phyloP scores from a whole-genome alignment of 2,329 filamentous ascomycete genomes.

The Fusarium sambucinum region DNA sequence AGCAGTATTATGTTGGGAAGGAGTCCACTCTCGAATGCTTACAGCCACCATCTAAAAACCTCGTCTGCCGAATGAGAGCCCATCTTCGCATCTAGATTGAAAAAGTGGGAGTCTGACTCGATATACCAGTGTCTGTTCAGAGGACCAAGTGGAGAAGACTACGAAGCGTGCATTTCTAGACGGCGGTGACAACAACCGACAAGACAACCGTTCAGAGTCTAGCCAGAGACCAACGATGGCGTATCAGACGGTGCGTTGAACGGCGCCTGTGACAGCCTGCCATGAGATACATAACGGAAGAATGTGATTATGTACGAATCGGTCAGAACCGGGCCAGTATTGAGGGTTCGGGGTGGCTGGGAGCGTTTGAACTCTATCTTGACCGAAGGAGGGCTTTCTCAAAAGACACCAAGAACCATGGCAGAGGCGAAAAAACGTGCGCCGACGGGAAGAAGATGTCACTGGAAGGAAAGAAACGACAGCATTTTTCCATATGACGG shows the following conservation, averaged over 20 bases:
- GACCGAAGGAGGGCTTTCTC: constrained; percentile 18
- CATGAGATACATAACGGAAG: constrained; percentile 32
- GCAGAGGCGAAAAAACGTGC: constrained; percentile 16
- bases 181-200: neutral
- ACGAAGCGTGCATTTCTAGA: constrained; percentile 1
- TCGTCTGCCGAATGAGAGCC: constrained; percentile 15
- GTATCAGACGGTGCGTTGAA: constrained; percentile 31
- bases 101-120: constrained; percentile 29
- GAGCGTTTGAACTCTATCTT: constrained; percentile 39
- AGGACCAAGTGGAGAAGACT: constrained; percentile 27
- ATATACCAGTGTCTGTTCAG: constrained; percentile 19
- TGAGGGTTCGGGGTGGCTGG: constrained; percentile 13
- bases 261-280: constrained; percentile 32
- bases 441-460: constrained; percentile 22
- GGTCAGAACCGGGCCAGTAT: constrained; percentile 15
- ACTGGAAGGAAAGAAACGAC: constrained; percentile 6
- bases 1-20: constrained; percentile 7
- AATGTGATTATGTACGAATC: constrained; percentile 27
- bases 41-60: constrained; percentile 15
- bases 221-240: constrained; percentile 15
- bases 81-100: neutral
- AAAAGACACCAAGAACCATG: constrained; percentile 15
- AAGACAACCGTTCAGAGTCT: constrained; percentile 17
- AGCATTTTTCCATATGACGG: constrained; percentile 7
- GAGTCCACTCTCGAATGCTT: constrained; percentile 9